A percentile compares a stretch with the other conserved stretches of the same genome.
Evolutionary conservation across 1,139 yeast species (phyloP).

Genomic region (Scheffersomyces cryptocercus): DNA sequence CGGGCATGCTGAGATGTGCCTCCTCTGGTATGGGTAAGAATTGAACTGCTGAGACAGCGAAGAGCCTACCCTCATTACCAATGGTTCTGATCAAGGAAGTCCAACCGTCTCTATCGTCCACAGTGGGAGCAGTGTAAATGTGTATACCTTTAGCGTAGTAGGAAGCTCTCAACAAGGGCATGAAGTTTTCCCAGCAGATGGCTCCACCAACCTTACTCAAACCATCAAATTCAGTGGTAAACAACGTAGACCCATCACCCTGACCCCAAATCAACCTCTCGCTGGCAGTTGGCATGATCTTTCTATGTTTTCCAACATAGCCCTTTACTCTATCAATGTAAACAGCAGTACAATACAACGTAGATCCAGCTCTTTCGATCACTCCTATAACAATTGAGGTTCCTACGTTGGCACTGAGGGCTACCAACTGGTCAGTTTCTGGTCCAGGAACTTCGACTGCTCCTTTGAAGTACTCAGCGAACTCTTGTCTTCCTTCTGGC

Average conservation of each 20-base stretch:
- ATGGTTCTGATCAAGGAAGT: conserved; percentile 32
- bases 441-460: conserved; percentile 30
- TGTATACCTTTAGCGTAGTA: conserved; percentile 38
- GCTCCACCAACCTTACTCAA: conserved; percentile 40
- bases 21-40: conserved; percentile 19
- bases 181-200: conserved; percentile 43
- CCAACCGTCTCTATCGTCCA: conserved; percentile 39
- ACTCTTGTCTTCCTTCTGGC: conserved; percentile 36
- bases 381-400: conserved; percentile 30
- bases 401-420: conserved; percentile 21
- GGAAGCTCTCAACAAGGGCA: conserved; percentile 35
- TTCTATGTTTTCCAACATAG: conserved; percentile 38
- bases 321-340: conserved; percentile 33
- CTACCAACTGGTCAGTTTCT: conserved; percentile 24
- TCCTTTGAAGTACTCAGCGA: conserved; percentile 26
- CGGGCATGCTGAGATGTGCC: conserved; percentile 11
- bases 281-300: conserved; percentile 38
- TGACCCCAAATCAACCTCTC: conserved; percentile 43
- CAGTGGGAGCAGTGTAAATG: conserved; percentile 42
- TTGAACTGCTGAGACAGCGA: conserved; percentile 32
- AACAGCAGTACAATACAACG: conserved; percentile 35
- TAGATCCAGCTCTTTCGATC: conserved; percentile 34
- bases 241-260: conserved; percentile 42
- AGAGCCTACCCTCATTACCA: conserved; percentile 33
- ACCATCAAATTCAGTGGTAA: conserved; percentile 22